Percentiles rank a stretch among this genome's conserved stretches.
Conservation (phyloP, 768 basidiomycete genomes). For the Suillus subaureus region DNA sequence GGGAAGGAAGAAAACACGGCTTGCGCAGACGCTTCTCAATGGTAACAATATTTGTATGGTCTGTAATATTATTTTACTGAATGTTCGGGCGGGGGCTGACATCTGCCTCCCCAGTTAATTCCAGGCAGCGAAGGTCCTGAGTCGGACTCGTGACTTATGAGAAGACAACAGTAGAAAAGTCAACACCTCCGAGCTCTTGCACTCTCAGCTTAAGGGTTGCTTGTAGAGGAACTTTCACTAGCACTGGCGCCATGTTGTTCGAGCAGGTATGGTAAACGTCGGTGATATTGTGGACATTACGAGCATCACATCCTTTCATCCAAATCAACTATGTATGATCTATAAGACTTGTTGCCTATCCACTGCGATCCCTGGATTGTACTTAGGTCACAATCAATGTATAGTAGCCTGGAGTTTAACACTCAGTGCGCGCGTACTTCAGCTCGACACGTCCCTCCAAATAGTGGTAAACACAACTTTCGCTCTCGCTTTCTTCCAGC, state of each 20-base stretch:
- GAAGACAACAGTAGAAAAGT: neutral
- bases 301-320: neutral
- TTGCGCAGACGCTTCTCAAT: slow-evolving; percentile 88
- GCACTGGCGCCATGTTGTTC: neutral
- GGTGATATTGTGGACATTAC: neutral
- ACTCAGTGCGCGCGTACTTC: neutral
- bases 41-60: slow-evolving; percentile 98
- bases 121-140: slow-evolving; percentile 75
- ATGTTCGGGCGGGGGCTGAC: slow-evolving; percentile 6
- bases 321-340: neutral
- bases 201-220: neutral
- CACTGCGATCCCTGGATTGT: neutral
- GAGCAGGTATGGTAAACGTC: neutral
- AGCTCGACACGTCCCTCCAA: slow-evolving; percentile 19
- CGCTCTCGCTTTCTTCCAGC: neutral
- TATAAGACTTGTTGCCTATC: neutral
- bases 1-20: slow-evolving; percentile 76
- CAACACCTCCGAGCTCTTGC: neutral
- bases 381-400: neutral
- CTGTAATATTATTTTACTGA: slow-evolving; percentile 27
- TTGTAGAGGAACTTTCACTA: neutral
- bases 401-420: neutral
- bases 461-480: slow-evolving; percentile 24
- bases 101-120: slow-evolving; percentile 49
- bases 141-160: slow-evolving; percentile 17